Base-by-base conservation (phyloP, 345 rosid species). In the Acer negundo region DNA sequence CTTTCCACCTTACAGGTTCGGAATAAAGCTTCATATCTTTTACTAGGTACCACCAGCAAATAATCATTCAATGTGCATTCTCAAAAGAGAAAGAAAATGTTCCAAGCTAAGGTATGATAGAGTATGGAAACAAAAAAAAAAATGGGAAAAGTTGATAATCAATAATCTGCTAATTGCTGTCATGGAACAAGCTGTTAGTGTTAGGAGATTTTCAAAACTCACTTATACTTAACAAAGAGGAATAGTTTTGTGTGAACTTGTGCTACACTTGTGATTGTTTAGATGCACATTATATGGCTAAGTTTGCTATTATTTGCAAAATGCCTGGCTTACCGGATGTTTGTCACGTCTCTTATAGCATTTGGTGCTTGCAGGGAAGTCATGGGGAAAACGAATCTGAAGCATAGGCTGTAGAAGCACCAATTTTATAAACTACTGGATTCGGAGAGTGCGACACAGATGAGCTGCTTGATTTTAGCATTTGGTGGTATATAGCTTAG, bases 11-110 rank as follows among this genome's bases (percentile, higher is more conserved):
- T 73, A 38, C 86, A 91, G 95, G 89, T 93, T 79, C 94, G 97
- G 23, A 86, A 87, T 23, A 88, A 84, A 80, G 95, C 97, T 7
- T 84, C 95, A 0, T 91, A 84, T 85, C 91, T 90, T 68, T 82
- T 88, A n/a, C 86, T 85, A 80, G 81, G 83, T 19, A 72, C 83
- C 69, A 62, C 23, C 75, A 86, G 72, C 76, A 78, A 56, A 40
- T 84, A 77, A 70, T 61, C 35, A 72, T 77, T 62, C 5, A 3
- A 69, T 3, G 42, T 15, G 46, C 67, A 19, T 64, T 24, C 22
- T 51, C n/a, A 6, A 24, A 22, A 20, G 2, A 46, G n/a, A 23
- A 4, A 3, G n/a, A 23, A 7, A 3, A 16, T 46, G 49, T 13
- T 10, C 56, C 15, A 35, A 56, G 79, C 17, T 16, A 42, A 58